phyloP scores from a whole-genome alignment of 75 land plant genomes.

The Azolla pinnata region DNA sequence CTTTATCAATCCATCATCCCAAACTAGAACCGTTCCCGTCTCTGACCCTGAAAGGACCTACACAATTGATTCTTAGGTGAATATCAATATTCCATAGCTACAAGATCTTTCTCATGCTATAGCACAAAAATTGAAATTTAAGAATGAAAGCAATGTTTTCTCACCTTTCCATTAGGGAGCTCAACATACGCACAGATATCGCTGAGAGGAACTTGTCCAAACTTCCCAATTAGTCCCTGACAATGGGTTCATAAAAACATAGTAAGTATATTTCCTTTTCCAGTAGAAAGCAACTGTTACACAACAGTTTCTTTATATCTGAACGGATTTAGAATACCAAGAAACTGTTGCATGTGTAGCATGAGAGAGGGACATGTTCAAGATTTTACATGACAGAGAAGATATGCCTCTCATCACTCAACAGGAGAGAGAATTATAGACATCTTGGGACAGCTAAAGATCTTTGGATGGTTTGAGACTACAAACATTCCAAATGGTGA shows the following conservation, averaged over 20 bases:
- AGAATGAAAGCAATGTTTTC: not conserved
- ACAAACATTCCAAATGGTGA: too few species aligned
- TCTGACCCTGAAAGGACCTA: slow-evolving; percentile 38
- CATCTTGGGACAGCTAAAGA: too few species aligned
- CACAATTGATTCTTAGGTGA: too few species aligned
- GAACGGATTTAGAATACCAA: not conserved
- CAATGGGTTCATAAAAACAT: too few species aligned
- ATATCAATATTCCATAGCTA: too few species aligned
- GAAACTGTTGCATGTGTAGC: not conserved
- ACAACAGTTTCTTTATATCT: too few species aligned
- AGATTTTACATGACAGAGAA: not conserved
- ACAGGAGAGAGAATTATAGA: too few species aligned
- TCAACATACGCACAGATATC: slow-evolving; percentile 27
- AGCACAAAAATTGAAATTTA: not conserved
- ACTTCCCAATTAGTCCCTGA: slow-evolving; percentile 40
- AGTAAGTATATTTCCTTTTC: too few species aligned
- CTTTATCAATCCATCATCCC: slow-evolving; percentile 36
- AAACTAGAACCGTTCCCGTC: slow-evolving; percentile 24
- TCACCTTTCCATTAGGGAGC: slow-evolving; percentile 30
- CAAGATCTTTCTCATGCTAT: not conserved
- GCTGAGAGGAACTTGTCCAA: slow-evolving; percentile 35
- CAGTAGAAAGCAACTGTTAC: too few species aligned
- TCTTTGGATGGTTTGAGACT: too few species aligned
- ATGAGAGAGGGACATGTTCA: not conserved
- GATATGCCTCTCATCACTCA: not conserved